Base-by-base conservation (phyloP, 129 eudicot genomes). In the Deinandra increscens region DNA sequence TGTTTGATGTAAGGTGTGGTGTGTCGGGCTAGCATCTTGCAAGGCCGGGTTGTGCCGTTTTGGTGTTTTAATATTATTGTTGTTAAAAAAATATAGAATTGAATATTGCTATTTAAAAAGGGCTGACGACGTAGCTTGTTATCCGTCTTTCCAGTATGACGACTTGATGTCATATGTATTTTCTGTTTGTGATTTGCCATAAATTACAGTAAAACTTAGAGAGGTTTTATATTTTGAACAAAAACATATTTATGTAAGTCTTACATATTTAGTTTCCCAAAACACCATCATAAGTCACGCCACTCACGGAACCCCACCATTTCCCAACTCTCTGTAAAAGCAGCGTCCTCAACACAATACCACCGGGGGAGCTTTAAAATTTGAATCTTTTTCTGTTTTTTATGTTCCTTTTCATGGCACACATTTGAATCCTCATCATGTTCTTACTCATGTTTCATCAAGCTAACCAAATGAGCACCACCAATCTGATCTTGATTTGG, bases 381-480 rank as follows among this genome's bases (percentile, higher is more conserved):
- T 55, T 67, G 72, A 72, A 64, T 65, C 66, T 64, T 19, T 59
- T 67, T 50, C n/a, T 19, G 60, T 68, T 60, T 72, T 65, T 49
- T 36, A 65, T 72, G 64, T 72, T 72, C 61, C 77, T 33, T 7
- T 46, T 65, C 42, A 65, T 75, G 79, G 65, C 76, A 77, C 49
- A 50, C 81, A 77, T 69, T 62, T 77, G 41, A 77, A 77, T 4
- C 15, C 20, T 41, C 31, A 11, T 45, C 31, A 26, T 45, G 36
- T 41, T 38, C 23, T 39, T 58, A 48, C 20, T 67, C 68, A 20
- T 59, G 62, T 69, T 55, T 66, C 85, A 79, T 78, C 86, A 81
- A 80, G 33, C 49, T 44, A 64, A 54, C 66, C 68, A 82, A 80
- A 86, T 88, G 95, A 78, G 78, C 63, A 76, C 53, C 9, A 59